Evolutionary conservation across 495 filamentous ascomycete species (phyloP).

Genomic region (Xylaria sp.): DNA sequence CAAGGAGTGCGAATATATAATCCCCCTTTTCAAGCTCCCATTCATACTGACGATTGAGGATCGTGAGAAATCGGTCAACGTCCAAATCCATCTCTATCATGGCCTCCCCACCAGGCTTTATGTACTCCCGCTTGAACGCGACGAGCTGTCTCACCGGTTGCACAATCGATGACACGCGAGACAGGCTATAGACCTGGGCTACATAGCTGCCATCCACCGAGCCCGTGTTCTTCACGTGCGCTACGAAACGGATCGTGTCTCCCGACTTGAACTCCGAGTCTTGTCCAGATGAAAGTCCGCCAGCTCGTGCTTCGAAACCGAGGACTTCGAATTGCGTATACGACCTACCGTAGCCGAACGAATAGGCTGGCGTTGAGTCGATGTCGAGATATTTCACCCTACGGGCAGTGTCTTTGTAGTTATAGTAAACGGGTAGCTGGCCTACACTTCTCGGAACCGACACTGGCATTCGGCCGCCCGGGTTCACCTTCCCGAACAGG

Average conservation of each 20-base stretch:
- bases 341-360: slow-evolving; percentile 50
- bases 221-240: slow-evolving; percentile 44
- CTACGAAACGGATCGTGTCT: slow-evolving; percentile 44
- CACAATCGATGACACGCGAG: slow-evolving; percentile 46
- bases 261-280: slow-evolving; percentile 32
- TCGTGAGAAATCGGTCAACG: slow-evolving; percentile 47
- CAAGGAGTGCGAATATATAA: slow-evolving; percentile 52
- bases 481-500: slow-evolving; percentile 52
- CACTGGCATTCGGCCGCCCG: slow-evolving; percentile 50
- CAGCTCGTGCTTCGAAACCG: slow-evolving; percentile 28
- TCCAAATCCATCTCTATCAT: slow-evolving; percentile 42
- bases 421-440: slow-evolving; percentile 50
- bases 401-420: slow-evolving; percentile 45
- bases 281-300: slow-evolving; percentile 1
- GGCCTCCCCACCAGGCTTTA: slow-evolving; percentile 39
- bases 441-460: slow-evolving; percentile 47
- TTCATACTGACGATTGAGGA: slow-evolving; percentile 45
- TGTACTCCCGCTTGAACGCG: slow-evolving; percentile 45
- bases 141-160: slow-evolving; percentile 52
- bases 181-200: slow-evolving; percentile 48
- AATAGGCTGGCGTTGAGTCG: slow-evolving; percentile 40
- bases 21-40: slow-evolving; percentile 51
- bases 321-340: slow-evolving; percentile 47
- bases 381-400: slow-evolving; percentile 42
- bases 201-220: slow-evolving; percentile 45